phyloP scores from a whole-genome alignment of 495 filamentous ascomycete species.

The Cercophora scortea region DNA sequence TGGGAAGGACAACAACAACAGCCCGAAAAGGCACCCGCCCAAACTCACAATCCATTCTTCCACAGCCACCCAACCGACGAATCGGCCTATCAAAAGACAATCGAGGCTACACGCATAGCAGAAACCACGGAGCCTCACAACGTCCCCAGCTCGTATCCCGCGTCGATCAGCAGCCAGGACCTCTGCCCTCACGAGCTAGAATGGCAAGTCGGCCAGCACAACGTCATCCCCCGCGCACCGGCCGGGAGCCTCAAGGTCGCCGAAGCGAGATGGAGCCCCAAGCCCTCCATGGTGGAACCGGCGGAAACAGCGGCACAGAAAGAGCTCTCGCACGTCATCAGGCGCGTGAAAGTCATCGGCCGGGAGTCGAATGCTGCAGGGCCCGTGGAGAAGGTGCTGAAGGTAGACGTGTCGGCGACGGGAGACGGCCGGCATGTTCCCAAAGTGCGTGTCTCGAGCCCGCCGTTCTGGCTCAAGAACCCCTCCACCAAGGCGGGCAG shows the following conservation, averaged over 20 bases:
- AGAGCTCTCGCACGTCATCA: constrained; percentile 1
- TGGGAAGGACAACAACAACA: too few relatives aligned
- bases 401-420: constrained; percentile 4
- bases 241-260: not conserved
- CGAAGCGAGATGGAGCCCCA: not conserved
- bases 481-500: constrained; percentile 21
- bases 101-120: too few relatives aligned
- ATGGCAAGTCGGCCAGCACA: not conserved
- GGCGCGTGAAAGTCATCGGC: constrained; percentile 5
- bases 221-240: not conserved
- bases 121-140: too few relatives aligned
- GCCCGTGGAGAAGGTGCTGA: not conserved
- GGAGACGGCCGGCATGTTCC: constrained; percentile 4
- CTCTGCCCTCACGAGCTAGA: too few relatives aligned
- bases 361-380: constrained; percentile 1
- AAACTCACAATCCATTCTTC: too few relatives aligned
- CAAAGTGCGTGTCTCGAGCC: constrained; percentile 23
- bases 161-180: too few relatives aligned
- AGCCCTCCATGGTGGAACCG: not conserved
- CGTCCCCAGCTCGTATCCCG: too few relatives aligned
- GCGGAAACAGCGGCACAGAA: not conserved
- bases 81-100: too few relatives aligned
- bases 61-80: too few relatives aligned
- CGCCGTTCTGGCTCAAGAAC: constrained; percentile 26
- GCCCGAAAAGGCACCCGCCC: too few relatives aligned